These are phyloP conservation scores for Penicillium alfredii DNA, from an alignment of 495 filamentous ascomycete genomes.

Conservation along the genomic window DNA sequence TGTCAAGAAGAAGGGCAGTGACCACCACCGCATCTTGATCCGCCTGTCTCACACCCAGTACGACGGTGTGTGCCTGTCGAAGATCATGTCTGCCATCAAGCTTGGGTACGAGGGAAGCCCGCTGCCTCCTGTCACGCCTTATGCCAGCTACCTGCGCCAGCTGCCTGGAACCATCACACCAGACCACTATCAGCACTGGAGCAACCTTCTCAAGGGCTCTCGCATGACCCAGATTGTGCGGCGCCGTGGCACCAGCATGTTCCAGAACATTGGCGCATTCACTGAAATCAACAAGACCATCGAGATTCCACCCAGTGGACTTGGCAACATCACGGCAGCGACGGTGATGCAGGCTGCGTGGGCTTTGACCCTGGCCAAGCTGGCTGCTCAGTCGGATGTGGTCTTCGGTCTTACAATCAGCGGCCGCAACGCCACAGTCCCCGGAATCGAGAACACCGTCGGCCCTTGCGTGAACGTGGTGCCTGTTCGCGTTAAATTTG, in stretches of 20 bases:
- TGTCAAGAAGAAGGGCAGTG: slow-evolving; percentile 42
- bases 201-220: slow-evolving; percentile 36
- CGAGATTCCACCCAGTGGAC: slow-evolving; percentile 32
- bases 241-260: slow-evolving; percentile 31
- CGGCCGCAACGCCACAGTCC: slow-evolving; percentile 50
- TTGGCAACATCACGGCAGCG: slow-evolving; percentile 48
- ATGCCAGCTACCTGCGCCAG: slow-evolving; percentile 53
- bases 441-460: slow-evolving; percentile 48
- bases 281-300: slow-evolving; percentile 36
- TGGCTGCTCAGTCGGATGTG: slow-evolving; percentile 45
- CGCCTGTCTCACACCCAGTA: slow-evolving; percentile 71
- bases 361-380: slow-evolving; percentile 47
- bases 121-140: slow-evolving; percentile 43
- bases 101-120: slow-evolving; percentile 46
- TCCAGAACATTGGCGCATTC: slow-evolving; percentile 33
- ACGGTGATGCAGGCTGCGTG: slow-evolving; percentile 54
- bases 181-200: slow-evolving; percentile 51
- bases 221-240: slow-evolving; percentile 43
- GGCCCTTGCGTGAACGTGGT: slow-evolving; percentile 57
- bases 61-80: slow-evolving; percentile 63
- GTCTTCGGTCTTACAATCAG: slow-evolving; percentile 52
- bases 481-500: slow-evolving; percentile 50
- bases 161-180: slow-evolving; percentile 40
- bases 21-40: slow-evolving; percentile 54
- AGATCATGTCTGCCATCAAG: slow-evolving; percentile 51